Percentiles rank a stretch among this genome's conserved stretches.
Evolutionary conservation across 768 basidiomycete species (phyloP).

Genomic region (Pulveroboletus sp.): DNA sequence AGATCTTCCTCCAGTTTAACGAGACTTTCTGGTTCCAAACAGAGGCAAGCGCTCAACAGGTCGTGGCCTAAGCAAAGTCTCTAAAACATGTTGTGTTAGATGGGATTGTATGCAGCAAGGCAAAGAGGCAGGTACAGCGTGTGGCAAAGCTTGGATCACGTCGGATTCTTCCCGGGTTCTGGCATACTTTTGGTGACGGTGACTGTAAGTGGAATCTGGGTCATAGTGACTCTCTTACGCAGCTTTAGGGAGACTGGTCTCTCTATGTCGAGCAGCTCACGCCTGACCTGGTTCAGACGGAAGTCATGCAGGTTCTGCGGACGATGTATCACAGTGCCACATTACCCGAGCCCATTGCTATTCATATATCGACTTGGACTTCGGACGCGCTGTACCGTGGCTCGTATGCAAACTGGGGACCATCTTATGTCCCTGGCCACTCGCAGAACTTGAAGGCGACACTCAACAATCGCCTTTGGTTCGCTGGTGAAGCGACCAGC

Average conservation of each 20-base stretch:
- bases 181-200: conserved; percentile 40
- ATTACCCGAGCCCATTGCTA: conserved; percentile 55
- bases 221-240: neutral
- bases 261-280: conserved; percentile 55
- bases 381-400: conserved; percentile 41
- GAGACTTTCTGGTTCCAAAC: conserved; percentile 59
- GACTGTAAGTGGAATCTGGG: conserved; percentile 13
- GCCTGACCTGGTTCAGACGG: conserved; percentile 43
- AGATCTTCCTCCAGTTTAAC: conserved; percentile 64
- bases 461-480: conserved; percentile 50
- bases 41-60: conserved; percentile 24
- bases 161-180: conserved; percentile 58
- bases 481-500: conserved; percentile 63
- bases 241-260: conserved; percentile 55
- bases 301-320: conserved; percentile 56
- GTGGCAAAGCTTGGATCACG: conserved; percentile 64
- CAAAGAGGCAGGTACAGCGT: conserved; percentile 62
- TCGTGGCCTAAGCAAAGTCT: neutral
- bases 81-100: conserved; percentile 8
- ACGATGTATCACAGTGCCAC: conserved; percentile 55
- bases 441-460: conserved; percentile 58
- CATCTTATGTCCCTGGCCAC: conserved; percentile 53
- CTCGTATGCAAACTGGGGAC: conserved; percentile 70
- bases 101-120: conserved; percentile 54
- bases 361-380: conserved; percentile 57